Evolutionary conservation across 345 rosid species (phyloP).

Genomic region (Syzygium oleosum): DNA sequence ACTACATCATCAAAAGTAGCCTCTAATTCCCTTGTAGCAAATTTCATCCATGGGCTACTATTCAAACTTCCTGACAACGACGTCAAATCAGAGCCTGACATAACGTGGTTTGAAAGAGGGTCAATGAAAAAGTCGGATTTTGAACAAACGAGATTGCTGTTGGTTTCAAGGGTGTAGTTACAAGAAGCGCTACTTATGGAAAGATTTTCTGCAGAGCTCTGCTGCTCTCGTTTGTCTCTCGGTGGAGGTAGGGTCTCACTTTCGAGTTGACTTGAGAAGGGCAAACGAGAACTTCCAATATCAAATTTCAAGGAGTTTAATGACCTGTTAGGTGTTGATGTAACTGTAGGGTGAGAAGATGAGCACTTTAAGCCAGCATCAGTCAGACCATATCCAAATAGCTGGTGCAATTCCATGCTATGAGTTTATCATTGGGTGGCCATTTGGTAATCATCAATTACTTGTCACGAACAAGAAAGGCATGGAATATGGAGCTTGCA

Average conservation of each 20-base stretch:
- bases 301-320: slow-evolving; percentile 24
- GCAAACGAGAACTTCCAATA: slow-evolving; percentile 31
- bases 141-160: background rate
- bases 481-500: background rate
- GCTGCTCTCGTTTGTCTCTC: slow-evolving; percentile 46
- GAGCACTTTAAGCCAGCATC: slow-evolving; percentile 34
- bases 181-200: slow-evolving; percentile 34
- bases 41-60: slow-evolving; percentile 22
- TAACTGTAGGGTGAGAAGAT: slow-evolving; percentile 18
- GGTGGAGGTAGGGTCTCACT: slow-evolving; percentile 23
- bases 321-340: slow-evolving; percentile 27
- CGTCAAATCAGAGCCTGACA: background rate
- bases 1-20: slow-evolving; percentile 31
- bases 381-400: slow-evolving; percentile 25
- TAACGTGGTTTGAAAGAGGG: background rate
- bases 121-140: background rate
- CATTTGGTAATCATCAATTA: background rate
- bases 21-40: slow-evolving; percentile 34
- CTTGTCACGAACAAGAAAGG: background rate
- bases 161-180: slow-evolving; percentile 28
- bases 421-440: slow-evolving; percentile 15
- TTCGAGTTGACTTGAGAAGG: slow-evolving; percentile 27
- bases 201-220: slow-evolving; percentile 33
- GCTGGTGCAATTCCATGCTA: slow-evolving; percentile 41
- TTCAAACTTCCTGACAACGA: slow-evolving; percentile 17